A percentile compares a stretch with the other conserved stretches of the same genome.
These are phyloP conservation scores for Tetrahymena thermophila DNA, from an alignment of 73 alveolate species.

Conservation along the genomic window DNA sequence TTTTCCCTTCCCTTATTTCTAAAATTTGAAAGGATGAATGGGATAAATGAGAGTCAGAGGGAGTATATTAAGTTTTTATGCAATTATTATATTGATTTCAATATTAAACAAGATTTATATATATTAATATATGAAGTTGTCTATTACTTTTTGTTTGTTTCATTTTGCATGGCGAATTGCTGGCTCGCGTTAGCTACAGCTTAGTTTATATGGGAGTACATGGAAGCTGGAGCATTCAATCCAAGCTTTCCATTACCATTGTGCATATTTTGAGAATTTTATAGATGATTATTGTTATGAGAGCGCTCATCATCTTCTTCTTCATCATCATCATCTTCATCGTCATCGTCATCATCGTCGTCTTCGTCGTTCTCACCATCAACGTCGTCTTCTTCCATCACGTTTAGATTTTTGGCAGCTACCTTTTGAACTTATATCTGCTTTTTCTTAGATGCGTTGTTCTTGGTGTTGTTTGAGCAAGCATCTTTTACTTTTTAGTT, in stretches of 20 bases:
- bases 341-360: neutral
- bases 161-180: neutral
- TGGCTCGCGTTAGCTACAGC: neutral
- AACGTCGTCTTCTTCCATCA: neutral
- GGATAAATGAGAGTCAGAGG: neutral
- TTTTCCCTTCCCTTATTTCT: neutral
- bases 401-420: neutral
- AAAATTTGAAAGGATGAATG: neutral
- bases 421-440: neutral
- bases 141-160: neutral
- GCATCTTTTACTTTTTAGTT: neutral
- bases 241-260: neutral
- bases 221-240: neutral
- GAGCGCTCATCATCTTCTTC: neutral
- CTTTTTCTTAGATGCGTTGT: neutral
- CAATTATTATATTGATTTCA: neutral
- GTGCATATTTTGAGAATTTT: neutral
- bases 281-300: neutral
- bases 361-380: neutral
- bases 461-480: neutral
- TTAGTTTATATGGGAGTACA: neutral
- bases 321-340: neutral
- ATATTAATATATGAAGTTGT: neutral
- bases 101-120: too few species aligned
- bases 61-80: neutral